Conservation (phyloP, 208 protist genomes). For the Leptomonas seymouri region DNA sequence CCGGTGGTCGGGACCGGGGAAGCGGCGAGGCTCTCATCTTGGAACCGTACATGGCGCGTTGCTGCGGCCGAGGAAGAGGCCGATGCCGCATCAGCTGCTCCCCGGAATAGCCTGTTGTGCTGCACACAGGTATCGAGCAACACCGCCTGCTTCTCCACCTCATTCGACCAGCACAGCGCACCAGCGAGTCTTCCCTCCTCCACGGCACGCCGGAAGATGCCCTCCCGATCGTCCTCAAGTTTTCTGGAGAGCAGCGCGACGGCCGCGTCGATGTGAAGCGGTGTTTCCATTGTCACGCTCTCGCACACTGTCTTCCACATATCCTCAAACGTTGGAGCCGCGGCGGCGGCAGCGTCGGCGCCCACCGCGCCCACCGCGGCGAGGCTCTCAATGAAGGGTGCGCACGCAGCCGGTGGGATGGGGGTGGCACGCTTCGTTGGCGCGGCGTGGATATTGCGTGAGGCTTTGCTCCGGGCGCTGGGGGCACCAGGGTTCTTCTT, state of each 20-base stretch:
- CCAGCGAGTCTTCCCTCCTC: constrained; percentile 49
- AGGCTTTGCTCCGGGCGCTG: constrained; percentile 42
- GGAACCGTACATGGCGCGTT: constrained; percentile 29
- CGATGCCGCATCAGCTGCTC: constrained; percentile 2
- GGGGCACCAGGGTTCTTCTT: constrained; percentile 83
- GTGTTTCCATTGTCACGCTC: not conserved
- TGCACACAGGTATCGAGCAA: constrained; percentile 62
- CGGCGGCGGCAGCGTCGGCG: constrained; percentile 3
- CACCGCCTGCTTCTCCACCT: constrained; percentile 70
- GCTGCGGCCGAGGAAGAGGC: not conserved
- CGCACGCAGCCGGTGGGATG: constrained; percentile 27
- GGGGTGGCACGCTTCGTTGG: constrained; percentile 31
- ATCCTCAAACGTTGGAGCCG: not conserved
- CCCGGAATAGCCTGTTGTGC: constrained; percentile 51
- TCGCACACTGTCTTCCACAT: constrained; percentile 2
- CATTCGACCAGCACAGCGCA: constrained; percentile 69
- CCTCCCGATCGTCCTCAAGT: constrained; percentile 50
- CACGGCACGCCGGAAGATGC: constrained; percentile 55
- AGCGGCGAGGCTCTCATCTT: constrained; percentile 9
- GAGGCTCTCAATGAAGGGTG: constrained; percentile 8
- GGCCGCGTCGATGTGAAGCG: constrained; percentile 49
- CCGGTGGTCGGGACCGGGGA: constrained; percentile 9
- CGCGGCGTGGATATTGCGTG: constrained; percentile 32
- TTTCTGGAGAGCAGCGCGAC: constrained; percentile 74
- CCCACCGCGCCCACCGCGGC: no score